phyloP scores from a whole-genome alignment of 345 rosid genomes.

The Eucalyptus pauciflora region DNA sequence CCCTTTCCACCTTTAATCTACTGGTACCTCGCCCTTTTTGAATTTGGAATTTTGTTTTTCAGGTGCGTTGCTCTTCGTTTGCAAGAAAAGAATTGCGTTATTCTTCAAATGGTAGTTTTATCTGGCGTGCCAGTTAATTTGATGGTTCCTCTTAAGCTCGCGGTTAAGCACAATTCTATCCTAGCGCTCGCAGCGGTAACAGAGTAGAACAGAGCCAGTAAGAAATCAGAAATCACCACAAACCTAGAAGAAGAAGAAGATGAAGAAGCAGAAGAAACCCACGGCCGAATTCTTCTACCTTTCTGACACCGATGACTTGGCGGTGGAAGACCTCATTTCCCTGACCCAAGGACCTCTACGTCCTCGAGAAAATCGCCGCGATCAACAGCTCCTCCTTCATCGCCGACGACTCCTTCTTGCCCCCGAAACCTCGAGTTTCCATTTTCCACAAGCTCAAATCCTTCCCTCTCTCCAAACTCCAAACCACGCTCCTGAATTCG shows the following conservation, averaged over 20 bases:
- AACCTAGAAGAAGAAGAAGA: neutral
- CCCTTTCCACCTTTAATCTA: too few species aligned
- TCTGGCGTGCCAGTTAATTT: too few species aligned
- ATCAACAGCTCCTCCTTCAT: conserved; percentile 42
- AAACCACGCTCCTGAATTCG: neutral
- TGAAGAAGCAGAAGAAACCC: neutral
- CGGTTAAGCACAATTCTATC: neutral
- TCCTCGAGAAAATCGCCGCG: conserved; percentile 59
- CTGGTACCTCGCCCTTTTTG: fast-evolving
- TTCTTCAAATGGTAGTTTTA: neutral
- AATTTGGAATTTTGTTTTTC: too few species aligned
- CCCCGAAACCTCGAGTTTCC: conserved; percentile 54
- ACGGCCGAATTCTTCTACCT: neutral
- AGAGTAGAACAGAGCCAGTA: neutral
- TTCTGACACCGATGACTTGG: neutral
- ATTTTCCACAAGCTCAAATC: conserved; percentile 47
- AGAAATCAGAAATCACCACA: fast-evolving
- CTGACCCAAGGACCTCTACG: conserved; percentile 21
- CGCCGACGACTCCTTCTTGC: conserved; percentile 38
- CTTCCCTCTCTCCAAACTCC: conserved; percentile 18
- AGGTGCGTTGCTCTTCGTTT: neutral
- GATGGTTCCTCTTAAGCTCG: neutral
- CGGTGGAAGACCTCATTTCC: neutral
- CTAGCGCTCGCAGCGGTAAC: neutral
- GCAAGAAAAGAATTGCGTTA: neutral